Conservation (phyloP, 2,329 filamentous ascomycete genomes). For the Helicocarpus griseus region DNA sequence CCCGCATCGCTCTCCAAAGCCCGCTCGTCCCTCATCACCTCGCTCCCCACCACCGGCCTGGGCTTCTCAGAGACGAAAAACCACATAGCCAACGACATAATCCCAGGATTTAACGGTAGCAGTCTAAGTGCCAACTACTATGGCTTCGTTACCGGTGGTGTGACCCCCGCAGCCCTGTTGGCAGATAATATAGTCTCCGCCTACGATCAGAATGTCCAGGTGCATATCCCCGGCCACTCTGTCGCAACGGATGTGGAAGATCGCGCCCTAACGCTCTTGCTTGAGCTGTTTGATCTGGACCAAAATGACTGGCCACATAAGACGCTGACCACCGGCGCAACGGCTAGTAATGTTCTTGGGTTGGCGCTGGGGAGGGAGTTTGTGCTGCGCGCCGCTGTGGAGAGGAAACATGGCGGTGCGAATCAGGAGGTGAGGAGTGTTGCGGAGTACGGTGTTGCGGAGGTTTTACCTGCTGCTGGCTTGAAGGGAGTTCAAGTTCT, state of each 20-base stretch:
- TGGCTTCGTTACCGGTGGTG: conserved; percentile 79
- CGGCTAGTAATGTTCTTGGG: conserved; percentile 55
- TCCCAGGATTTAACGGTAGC: conserved; percentile 54
- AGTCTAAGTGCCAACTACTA: conserved; percentile 63
- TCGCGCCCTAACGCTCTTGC: conserved; percentile 58
- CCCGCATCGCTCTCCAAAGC: conserved; percentile 21
- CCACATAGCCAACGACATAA: conserved; percentile 33
- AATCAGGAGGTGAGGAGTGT: conserved; percentile 36
- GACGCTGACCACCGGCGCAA: conserved; percentile 69
- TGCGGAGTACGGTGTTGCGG: conserved; percentile 59
- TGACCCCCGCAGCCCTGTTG: conserved; percentile 66
- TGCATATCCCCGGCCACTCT: conserved; percentile 69
- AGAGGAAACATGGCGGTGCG: conserved; percentile 20
- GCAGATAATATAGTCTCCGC: conserved; percentile 77
- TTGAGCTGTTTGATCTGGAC: conserved; percentile 55
- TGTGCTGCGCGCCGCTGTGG: conserved; percentile 34
- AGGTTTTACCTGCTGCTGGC: conserved; percentile 54
- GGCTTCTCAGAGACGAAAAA: conserved; percentile 23
- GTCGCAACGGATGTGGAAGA: conserved; percentile 70
- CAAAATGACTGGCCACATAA: conserved; percentile 55
- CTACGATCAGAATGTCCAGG: conserved; percentile 74
- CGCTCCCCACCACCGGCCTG: conserved; percentile 21
- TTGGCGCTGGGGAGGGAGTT: conserved; percentile 62
- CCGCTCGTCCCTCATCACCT: conserved; percentile 23
- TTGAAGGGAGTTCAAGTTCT: conserved; percentile 64